Conservation (phyloP, 176 grass and related monocot species). For the Hyparrhenia diplandra region DNA sequence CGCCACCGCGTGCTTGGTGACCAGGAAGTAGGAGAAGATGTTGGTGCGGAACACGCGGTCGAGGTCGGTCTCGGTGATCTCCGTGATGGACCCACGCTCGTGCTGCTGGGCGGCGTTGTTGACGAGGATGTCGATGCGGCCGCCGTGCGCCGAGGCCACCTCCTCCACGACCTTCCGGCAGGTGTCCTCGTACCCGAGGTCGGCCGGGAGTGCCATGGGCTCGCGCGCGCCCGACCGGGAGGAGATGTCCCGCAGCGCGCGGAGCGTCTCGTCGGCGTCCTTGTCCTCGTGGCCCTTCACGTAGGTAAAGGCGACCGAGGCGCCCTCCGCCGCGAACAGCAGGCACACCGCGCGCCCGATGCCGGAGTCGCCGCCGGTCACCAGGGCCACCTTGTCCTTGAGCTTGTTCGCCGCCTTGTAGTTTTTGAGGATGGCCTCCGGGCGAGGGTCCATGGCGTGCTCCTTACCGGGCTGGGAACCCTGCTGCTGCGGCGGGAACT, state of each 20-base stretch:
- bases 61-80: slow-evolving; percentile 50
- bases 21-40: slow-evolving; percentile 60
- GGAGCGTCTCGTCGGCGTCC: slow-evolving; percentile 65
- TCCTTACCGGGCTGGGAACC: slow-evolving; percentile 59
- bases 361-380: slow-evolving; percentile 87
- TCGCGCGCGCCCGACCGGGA: slow-evolving; percentile 23
- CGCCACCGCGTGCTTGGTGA: slow-evolving; percentile 52
- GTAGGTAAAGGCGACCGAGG: slow-evolving; percentile 76
- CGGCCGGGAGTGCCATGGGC: slow-evolving; percentile 45
- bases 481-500: slow-evolving; percentile 62
- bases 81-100: neutral
- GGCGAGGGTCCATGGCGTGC: slow-evolving; percentile 63
- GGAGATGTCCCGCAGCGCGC: slow-evolving; percentile 43
- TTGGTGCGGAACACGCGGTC: slow-evolving; percentile 79
- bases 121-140: slow-evolving; percentile 64
- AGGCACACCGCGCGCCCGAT: slow-evolving; percentile 83
- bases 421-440: slow-evolving; percentile 30
- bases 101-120: slow-evolving; percentile 87
- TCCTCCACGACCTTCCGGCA: slow-evolving; percentile 64
- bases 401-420: slow-evolving; percentile 75
- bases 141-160: slow-evolving; percentile 30
- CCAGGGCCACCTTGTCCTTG: slow-evolving; percentile 75
- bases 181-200: slow-evolving; percentile 75
- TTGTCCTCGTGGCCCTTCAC: slow-evolving; percentile 54
- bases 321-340: slow-evolving; percentile 69